phyloP scores from a whole-genome alignment of 2,329 filamentous ascomycete species.

The Ceratocystis lukuohia region DNA sequence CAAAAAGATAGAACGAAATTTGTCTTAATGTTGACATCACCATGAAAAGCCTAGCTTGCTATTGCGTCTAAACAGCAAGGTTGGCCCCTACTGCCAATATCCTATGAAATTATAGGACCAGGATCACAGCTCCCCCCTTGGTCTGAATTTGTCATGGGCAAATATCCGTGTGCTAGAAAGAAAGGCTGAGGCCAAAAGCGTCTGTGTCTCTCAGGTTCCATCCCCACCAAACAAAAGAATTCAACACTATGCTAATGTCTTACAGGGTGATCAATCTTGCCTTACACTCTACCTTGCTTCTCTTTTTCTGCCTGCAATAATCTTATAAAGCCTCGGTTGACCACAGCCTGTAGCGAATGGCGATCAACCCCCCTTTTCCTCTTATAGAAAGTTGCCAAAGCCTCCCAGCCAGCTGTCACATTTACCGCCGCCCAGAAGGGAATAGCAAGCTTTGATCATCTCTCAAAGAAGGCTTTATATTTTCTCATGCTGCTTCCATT shows the following conservation, averaged over 20 bases:
- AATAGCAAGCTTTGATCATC: too few relatives aligned
- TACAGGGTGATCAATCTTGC: too few relatives aligned
- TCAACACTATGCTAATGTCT: neutral
- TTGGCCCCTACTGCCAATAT: neutral
- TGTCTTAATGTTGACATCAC: neutral
- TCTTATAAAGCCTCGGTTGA: too few relatives aligned
- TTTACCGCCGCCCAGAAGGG: neutral
- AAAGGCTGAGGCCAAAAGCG: neutral
- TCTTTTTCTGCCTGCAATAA: too few relatives aligned
- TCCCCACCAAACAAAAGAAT: neutral
- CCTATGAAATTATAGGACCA: neutral
- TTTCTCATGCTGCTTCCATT: too few relatives aligned
- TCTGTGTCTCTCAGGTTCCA: neutral
- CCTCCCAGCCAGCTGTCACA: slow-evolving; percentile 2
- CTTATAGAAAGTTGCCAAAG: neutral
- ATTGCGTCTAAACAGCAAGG: neutral
- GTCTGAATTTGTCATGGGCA: neutral
- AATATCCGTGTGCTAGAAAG: neutral
- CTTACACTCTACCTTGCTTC: neutral
- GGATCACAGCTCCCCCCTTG: neutral
- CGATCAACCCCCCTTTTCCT: slow-evolving; percentile 4
- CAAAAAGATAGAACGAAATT: neutral
- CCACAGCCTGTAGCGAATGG: neutral
- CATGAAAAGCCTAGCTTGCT: neutral
- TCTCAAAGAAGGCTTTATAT: too few relatives aligned